phyloP scores from a whole-genome alignment of 2,329 filamentous ascomycete genomes.

The Penicillium sp. region DNA sequence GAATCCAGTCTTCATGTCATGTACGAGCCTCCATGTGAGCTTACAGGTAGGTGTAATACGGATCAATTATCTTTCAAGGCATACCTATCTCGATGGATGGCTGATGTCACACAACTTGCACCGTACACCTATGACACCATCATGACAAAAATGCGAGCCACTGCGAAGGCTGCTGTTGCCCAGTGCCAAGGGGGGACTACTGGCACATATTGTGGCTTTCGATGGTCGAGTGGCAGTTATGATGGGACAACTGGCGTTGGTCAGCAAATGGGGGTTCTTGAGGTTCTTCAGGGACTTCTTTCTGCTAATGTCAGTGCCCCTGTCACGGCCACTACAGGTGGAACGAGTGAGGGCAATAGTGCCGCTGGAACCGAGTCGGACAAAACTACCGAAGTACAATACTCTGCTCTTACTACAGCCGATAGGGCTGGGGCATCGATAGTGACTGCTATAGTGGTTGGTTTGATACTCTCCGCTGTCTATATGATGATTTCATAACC shows the following conservation, averaged over 20 bases:
- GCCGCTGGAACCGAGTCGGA: conserved; percentile 32
- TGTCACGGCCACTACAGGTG: conserved; percentile 52
- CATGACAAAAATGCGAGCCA: conserved; percentile 53
- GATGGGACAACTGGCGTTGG: conserved; percentile 37
- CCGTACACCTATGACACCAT: conserved; percentile 56
- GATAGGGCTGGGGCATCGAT: conserved; percentile 31
- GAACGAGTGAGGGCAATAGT: conserved; percentile 52
- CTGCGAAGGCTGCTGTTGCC: conserved; percentile 53
- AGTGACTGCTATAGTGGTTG: conserved; percentile 30
- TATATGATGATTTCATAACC: conserved; percentile 11
- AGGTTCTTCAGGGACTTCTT: conserved; percentile 61
- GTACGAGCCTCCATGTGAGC: conserved; percentile 69
- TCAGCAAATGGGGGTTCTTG: conserved; percentile 45
- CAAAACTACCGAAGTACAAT: conserved; percentile 22
- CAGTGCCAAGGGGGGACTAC: conserved; percentile 25
- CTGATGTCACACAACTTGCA: conserved; percentile 56
- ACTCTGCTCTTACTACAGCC: conserved; percentile 21
- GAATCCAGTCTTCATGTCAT: conserved; percentile 63
- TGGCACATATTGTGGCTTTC: conserved; percentile 43
- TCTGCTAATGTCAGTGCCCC: conserved; percentile 43
- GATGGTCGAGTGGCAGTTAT: conserved; percentile 35
- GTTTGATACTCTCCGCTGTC: conserved; percentile 4
- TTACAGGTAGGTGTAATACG: conserved; percentile 60
- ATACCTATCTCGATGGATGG: conserved; percentile 69
- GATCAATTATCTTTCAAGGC: conserved; percentile 78